phyloP scores from a whole-genome alignment of 2,329 filamentous ascomycete genomes.

The Colletotrichum costaricense region DNA sequence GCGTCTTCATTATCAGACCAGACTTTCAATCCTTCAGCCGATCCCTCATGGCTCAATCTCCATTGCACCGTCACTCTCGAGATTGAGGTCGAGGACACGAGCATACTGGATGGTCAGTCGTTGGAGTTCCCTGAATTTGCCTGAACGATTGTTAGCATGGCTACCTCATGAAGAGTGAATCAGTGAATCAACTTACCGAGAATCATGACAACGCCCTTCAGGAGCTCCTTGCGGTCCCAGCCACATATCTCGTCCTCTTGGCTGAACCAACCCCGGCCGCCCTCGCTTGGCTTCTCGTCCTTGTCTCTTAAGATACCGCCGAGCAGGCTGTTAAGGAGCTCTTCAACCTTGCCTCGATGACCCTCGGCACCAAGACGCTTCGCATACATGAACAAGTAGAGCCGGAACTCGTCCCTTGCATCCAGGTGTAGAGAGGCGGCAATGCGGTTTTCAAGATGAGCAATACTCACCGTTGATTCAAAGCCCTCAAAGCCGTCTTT shows the following conservation, averaged over 20 bases:
- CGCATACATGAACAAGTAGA: constrained; percentile 98
- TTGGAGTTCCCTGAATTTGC: constrained; percentile 95
- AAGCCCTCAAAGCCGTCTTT: constrained; percentile 93
- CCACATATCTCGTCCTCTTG: constrained; percentile 83
- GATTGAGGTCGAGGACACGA: constrained; percentile 75
- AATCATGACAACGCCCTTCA: constrained; percentile 92
- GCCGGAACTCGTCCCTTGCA: constrained; percentile 89
- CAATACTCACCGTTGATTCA: constrained; percentile 90
- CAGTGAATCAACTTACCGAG: constrained; percentile 73
- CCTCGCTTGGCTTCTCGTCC: constrained; percentile 55
- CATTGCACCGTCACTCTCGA: constrained; percentile 59
- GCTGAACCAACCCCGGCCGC: constrained; percentile 71
- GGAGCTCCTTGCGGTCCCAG: constrained; percentile 87
- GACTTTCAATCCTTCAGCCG: neutral
- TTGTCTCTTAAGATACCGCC: constrained; percentile 76
- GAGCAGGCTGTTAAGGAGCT: constrained; percentile 84
- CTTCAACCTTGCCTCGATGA: constrained; percentile 88
- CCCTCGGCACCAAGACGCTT: constrained; percentile 95
- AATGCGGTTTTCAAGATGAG: constrained; percentile 93
- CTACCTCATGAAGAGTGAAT: neutral
- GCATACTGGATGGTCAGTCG: constrained; percentile 96
- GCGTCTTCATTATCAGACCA: constrained; percentile 21
- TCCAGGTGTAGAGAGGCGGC: constrained; percentile 88
- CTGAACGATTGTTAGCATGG: constrained; percentile 60
- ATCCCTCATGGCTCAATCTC: constrained; percentile 39